A percentile compares a stretch with the other conserved stretches of the same genome.
These are phyloP conservation scores for Knoxia roxburghii DNA, from an alignment of 257 asterid species.

Conservation along the genomic window DNA sequence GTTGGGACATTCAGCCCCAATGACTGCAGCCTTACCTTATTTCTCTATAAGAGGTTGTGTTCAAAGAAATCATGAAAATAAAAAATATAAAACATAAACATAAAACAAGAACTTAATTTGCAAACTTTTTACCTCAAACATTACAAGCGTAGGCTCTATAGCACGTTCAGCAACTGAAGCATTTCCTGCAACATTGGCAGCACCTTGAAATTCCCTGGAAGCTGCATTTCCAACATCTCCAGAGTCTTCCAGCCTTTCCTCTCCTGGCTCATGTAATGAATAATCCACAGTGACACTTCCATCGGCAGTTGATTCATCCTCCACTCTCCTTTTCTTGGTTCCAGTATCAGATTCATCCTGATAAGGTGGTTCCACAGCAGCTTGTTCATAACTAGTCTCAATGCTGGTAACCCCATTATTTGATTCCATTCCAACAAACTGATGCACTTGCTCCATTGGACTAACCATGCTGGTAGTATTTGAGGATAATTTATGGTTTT, in stretches of 20 bases:
- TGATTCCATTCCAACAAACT: conserved; percentile 48
- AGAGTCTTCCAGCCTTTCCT: conserved; percentile 53
- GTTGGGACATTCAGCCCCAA: too few species aligned
- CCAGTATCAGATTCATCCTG: conserved; percentile 77
- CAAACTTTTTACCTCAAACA: conserved; percentile 71
- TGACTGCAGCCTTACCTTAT: too few species aligned
- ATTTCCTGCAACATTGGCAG: conserved; percentile 59
- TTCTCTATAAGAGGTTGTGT: too few species aligned
- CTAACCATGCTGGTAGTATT: conserved; percentile 41
- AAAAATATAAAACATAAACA: neutral
- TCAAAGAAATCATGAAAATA: too few species aligned
- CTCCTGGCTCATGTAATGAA: conserved; percentile 56
- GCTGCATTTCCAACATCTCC: conserved; percentile 45
- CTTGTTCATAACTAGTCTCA: conserved; percentile 71
- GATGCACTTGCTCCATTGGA: conserved; percentile 60
- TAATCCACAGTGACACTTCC: conserved; percentile 47
- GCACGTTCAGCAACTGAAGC: conserved; percentile 88
- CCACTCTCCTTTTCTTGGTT: conserved; percentile 71
- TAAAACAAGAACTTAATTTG: neutral
- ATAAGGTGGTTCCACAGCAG: conserved; percentile 44
- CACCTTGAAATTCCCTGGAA: conserved; percentile 61
- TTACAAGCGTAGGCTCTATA: conserved; percentile 93
- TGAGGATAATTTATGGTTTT: conserved; percentile 39
- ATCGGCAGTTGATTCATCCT: conserved; percentile 61
- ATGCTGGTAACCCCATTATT: conserved; percentile 63